A percentile compares a stretch with the other conserved stretches of the same genome.
These are phyloP conservation scores for Trichosporon sp. DNA, from an alignment of 1,284 basidiomycete genomes.

Conservation along the genomic window DNA sequence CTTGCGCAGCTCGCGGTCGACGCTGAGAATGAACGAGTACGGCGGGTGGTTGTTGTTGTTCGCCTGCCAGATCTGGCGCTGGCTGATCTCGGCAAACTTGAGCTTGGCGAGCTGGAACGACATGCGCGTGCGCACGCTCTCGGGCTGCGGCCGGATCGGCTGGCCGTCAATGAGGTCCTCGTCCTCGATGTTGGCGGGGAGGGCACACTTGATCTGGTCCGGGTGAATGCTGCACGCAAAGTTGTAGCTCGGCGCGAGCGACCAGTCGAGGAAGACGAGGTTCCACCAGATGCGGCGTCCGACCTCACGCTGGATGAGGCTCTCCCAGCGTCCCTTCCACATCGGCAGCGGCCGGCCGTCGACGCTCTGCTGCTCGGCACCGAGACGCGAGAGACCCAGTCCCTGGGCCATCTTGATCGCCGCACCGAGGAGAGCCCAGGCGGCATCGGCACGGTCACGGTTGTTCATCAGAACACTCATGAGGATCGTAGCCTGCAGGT, in stretches of 20 bases:
- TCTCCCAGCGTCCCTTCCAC: slow-evolving; percentile 51
- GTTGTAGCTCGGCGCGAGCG: slow-evolving; percentile 48
- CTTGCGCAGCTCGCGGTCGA: slow-evolving; percentile 48
- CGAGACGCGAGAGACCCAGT: slow-evolving; percentile 49
- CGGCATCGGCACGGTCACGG: slow-evolving; percentile 49
- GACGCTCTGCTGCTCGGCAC: slow-evolving; percentile 45
- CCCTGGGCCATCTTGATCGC: slow-evolving; percentile 52
- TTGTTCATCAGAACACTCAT: slow-evolving; percentile 50
- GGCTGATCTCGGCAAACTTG: slow-evolving; percentile 47
- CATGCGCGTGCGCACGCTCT: slow-evolving; percentile 48
- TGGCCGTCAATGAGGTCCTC: slow-evolving; percentile 49
- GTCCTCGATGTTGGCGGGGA: slow-evolving; percentile 50
- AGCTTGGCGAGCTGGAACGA: slow-evolving; percentile 50
- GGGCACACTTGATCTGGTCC: slow-evolving; percentile 50
- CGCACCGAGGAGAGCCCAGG: slow-evolving; percentile 49
- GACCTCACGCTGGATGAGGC: slow-evolving; percentile 49
- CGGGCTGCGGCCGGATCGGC: slow-evolving; percentile 43
- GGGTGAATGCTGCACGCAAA: slow-evolving; percentile 48
- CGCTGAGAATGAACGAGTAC: slow-evolving; percentile 46
- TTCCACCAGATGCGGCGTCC: slow-evolving; percentile 51
- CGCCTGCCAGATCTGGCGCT: slow-evolving; percentile 51
- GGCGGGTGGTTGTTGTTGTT: slow-evolving; percentile 48
- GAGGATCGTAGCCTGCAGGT: slow-evolving; percentile 45
- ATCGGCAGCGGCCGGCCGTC: slow-evolving; percentile 43
- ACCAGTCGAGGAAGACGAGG: slow-evolving; percentile 50